Evolutionary conservation across 1,284 basidiomycete genomes (phyloP), one percentile per base, ranked within the genome.

Genomic region (Marasmius tenuissimus): DNA sequence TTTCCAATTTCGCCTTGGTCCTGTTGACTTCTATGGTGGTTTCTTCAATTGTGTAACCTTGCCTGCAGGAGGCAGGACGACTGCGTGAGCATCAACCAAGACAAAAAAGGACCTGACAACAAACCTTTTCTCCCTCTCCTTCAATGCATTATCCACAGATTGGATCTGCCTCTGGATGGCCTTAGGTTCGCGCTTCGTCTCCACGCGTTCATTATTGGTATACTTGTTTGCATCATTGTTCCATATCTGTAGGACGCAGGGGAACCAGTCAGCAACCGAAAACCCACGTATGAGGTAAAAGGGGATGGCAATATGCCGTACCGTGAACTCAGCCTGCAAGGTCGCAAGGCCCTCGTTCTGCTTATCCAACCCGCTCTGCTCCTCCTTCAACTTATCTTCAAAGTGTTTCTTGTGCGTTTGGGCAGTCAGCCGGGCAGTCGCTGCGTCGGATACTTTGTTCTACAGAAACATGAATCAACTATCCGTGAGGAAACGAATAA

Each of bases 11-110:
- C 3, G 77, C 78, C 65, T 82, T 81, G 3, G 87, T 82, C 64
- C 83, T 87, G 70, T 87, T 86, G 50, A 92, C 80, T 65, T 92
- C 86, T 22, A 81, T 77, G 0, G 86, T 82, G 75, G 95, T 85
- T 61, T 95, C 87, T 60, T 95, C 93, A 3, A 94, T 82, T 5
- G 86, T 84, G 4, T 89, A 85, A 4, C 93, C 93, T 62, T 92
- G 85, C 57, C 91, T 93, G 65, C 16, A 53, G 61, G 22, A 57
- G 49, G n/a, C 22, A 52, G 34, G 51, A 51, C 22, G 60, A n/a
- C 54, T 27, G 20, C 12, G 9, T 58, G 12, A 16, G 39, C 2
- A 42, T 59, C 57, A 40, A 63, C 61, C n/a, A 65, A 16, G 16
- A 18, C 20, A 14, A 47, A 18, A 20, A 63, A 16, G 53, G 7